phyloP scores from a whole-genome alignment of 1,139 yeast genomes.

The Nakaseomyces bracarensis region DNA sequence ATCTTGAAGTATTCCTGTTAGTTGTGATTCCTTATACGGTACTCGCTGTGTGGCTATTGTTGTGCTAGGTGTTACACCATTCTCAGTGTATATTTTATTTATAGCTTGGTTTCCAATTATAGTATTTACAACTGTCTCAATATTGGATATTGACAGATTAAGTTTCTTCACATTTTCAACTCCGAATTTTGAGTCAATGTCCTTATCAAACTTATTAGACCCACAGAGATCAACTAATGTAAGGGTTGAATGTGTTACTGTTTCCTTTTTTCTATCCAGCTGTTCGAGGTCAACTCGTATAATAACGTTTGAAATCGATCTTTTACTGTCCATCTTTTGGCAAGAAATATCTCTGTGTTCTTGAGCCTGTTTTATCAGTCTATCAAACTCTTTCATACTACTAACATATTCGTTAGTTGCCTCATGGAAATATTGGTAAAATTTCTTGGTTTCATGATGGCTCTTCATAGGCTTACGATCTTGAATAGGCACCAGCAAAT shows the following conservation, averaged over 20 bases:
- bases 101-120: neutral
- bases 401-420: constrained; percentile 11
- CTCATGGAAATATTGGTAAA: constrained; percentile 27
- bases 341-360: constrained; percentile 34
- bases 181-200: constrained; percentile 70
- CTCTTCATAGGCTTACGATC: constrained; percentile 13
- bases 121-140: constrained; percentile 54
- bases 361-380: constrained; percentile 2
- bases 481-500: constrained; percentile 38
- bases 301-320: constrained; percentile 78
- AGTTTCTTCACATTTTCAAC: constrained; percentile 81
- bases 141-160: constrained; percentile 65
- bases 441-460: constrained; percentile 15
- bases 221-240: constrained; percentile 86
- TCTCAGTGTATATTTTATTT: neutral
- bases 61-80: neutral
- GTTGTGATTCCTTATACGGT: constrained; percentile 65
- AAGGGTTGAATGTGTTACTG: constrained; percentile 26
- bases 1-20: constrained; percentile 76
- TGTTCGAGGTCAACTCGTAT: constrained; percentile 59
- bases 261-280: constrained; percentile 40
- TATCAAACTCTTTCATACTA: constrained; percentile 12
- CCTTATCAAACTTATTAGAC: constrained; percentile 75
- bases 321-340: constrained; percentile 55
- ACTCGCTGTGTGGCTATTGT: neutral